These are phyloP conservation scores for Brachypodium distachyon DNA, from an alignment of 202 grass and related monocot genomes.

Conservation along the genomic window DNA sequence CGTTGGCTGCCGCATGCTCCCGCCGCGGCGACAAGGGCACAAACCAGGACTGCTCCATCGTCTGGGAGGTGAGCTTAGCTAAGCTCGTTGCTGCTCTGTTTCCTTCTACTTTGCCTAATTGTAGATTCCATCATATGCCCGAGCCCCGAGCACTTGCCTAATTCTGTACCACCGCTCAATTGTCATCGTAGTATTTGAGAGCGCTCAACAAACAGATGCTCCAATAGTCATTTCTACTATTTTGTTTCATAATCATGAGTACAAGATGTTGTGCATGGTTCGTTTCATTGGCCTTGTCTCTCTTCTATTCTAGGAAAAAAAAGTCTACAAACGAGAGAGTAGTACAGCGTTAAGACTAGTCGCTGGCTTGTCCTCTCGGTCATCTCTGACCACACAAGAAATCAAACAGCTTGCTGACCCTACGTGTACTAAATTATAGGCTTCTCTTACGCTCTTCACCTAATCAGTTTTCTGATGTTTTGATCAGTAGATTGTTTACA, in stretches of 20 bases:
- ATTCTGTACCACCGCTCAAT: no score
- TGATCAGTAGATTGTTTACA: no score
- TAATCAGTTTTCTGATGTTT: background rate
- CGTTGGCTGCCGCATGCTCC: conserved; percentile 67
- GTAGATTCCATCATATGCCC: no score
- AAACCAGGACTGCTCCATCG: conserved; percentile 93
- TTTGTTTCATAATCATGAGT: no score
- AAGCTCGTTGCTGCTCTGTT: background rate
- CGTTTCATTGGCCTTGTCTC: background rate
- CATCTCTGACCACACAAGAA: conserved; percentile 20
- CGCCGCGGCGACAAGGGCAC: conserved; percentile 85
- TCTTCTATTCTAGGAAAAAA: background rate
- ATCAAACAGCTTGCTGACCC: background rate
- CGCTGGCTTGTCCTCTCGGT: background rate
- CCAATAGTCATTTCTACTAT: no score
- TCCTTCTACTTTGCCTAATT: background rate
- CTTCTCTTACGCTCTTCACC: conserved; percentile 2
- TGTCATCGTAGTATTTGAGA: no score
- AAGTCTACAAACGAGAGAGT: background rate
- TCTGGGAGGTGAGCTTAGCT: conserved; percentile 85
- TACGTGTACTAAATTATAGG: background rate
- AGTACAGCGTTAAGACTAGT: background rate
- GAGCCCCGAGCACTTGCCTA: no score
- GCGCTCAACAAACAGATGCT: no score
- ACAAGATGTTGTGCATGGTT: background rate